Conservation (phyloP, 108 stramenopile species). For the Aurantiochytrium sp. region DNA sequence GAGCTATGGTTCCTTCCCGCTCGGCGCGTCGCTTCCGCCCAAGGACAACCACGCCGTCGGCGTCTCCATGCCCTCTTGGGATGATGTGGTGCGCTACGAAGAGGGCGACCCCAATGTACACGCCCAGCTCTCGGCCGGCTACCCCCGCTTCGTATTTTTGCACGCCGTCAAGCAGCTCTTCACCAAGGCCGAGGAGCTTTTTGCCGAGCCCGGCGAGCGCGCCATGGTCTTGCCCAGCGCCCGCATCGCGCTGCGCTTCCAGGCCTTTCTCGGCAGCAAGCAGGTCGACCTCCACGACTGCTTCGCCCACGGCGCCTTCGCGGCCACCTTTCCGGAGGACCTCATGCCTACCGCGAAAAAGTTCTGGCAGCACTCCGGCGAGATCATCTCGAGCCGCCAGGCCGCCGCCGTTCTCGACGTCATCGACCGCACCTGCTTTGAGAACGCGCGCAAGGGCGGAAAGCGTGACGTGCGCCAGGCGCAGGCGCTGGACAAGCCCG, state of each 20-base stretch:
- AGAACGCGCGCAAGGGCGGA: background rate
- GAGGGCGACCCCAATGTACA: background rate
- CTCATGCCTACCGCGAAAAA: background rate
- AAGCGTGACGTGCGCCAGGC: background rate
- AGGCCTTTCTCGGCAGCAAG: background rate
- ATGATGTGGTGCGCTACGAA: background rate
- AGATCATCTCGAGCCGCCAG: slow-evolving; percentile 1
- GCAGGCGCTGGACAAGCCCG: background rate
- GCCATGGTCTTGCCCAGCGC: background rate
- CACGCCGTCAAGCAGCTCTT: slow-evolving; percentile 28
- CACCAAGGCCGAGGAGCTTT: slow-evolving; percentile 27
- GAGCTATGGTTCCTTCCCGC: background rate
- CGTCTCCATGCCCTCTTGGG: slow-evolving; percentile 26
- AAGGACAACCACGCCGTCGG: background rate
- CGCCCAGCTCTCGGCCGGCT: background rate
- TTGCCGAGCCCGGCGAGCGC: background rate
- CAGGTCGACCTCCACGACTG: background rate
- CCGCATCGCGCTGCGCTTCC: slow-evolving; percentile 13
- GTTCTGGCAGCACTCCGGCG: slow-evolving; percentile 25
- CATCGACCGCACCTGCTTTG: slow-evolving; percentile 4
- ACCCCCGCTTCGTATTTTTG: slow-evolving; percentile 17
- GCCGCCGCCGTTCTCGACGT: slow-evolving; percentile 28
- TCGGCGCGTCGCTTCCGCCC: background rate
- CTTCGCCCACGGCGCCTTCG: background rate
- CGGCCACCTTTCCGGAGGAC: background rate